Evolutionary conservation across 176 grass and related monocot genomes (phyloP).

Genomic region (Bonia amplexicaulis): DNA sequence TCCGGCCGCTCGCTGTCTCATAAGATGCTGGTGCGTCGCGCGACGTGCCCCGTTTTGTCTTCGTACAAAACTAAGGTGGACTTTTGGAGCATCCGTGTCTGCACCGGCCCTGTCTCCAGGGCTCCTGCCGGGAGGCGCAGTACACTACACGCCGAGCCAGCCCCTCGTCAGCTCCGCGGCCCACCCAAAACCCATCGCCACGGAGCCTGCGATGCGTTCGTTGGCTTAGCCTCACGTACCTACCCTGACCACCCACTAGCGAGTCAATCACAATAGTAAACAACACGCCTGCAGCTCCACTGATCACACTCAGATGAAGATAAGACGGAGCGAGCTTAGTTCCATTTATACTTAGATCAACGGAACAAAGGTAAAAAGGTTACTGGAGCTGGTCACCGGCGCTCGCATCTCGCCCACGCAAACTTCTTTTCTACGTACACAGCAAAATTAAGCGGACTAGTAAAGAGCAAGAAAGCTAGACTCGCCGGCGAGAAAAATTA

Average conservation of each 20-base stretch:
- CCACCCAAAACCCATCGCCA: background rate
- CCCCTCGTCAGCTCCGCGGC: conserved; percentile 27
- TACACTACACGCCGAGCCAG: background rate
- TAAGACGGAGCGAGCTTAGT: background rate
- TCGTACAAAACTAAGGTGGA: conserved; percentile 2
- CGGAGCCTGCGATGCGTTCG: background rate
- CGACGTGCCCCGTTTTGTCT: background rate
- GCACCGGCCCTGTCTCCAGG: background rate
- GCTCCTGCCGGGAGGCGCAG: background rate
- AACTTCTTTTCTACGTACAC: conserved; percentile 31
- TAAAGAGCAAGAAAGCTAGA: conserved; percentile 13
- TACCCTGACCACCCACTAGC: background rate
- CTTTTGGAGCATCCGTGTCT: conserved; percentile 32
- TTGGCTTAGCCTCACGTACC: no score
- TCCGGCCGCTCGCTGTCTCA: no score
- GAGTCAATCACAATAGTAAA: background rate
- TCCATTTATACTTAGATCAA: background rate
- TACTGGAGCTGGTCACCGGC: conserved; percentile 36
- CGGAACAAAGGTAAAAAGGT: background rate
- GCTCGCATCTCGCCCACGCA: conserved; percentile 52
- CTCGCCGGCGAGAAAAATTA: conserved; percentile 25
- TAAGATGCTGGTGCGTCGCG: background rate
- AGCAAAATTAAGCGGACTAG: conserved; percentile 17
- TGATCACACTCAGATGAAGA: background rate
- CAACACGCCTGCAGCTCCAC: background rate